Base-by-base conservation (phyloP, 805 yeast species). In the Candida multigemmis region DNA sequence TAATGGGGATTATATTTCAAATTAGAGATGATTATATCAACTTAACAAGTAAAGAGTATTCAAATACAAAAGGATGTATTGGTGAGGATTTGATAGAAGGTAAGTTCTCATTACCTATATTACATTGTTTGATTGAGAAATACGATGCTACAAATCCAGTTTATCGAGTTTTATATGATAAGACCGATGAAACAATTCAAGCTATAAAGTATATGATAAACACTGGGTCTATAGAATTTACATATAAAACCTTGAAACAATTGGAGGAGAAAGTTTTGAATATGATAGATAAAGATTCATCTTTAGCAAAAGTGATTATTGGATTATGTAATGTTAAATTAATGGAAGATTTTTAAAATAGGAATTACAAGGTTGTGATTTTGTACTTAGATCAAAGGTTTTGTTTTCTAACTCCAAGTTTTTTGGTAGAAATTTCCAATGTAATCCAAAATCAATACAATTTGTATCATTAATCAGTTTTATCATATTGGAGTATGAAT, bases 21-120 rank as follows among this genome's bases (percentile, higher is more conserved):
- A 70, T 87, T 23, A 67, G 81, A 36, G 96, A 87, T 48, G 97
- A 87, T 49, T 78, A 77, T 34, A 48, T 81, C 37, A 87, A 87
- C 42, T 52, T 87, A 28, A 64, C 65, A 14, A 67, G 74, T 27
- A 62, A 58, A 14, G 52, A 54, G 7, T 55, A 64, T 25, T 48
- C 58, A 14, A 74, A 73, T 45, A 81, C 83, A 64, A 94, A 94
- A 2, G 65, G 65, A 3, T 69, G 69, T 36, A 74, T 84, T 28
- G 61, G 64, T 5, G 96, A 87, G 41, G 97, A 87, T 45, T 66
- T 87, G 16, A 73, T 85, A 0, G 96, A 87, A 48, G 96, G 96
- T 0, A 87, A 86, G 50, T 71, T 80, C 33, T 83, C 94, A 1
- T 80, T 83, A 36, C 96, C 96, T 0, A 74, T 87, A 2, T 68